These are phyloP conservation scores for Neospermospora avenae DNA, from an alignment of 2,329 filamentous ascomycete species.

Conservation along the genomic window DNA sequence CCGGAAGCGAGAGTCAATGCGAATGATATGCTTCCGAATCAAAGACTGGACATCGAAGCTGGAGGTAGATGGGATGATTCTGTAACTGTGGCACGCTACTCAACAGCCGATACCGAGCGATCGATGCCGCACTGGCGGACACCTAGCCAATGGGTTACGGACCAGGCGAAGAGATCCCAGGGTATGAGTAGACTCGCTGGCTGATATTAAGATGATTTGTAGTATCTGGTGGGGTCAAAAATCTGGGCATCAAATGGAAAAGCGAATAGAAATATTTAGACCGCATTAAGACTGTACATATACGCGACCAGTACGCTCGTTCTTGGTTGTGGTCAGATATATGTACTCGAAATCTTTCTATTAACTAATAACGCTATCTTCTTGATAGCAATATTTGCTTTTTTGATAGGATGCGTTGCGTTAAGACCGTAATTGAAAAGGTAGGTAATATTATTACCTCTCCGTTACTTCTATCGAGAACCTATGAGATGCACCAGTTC, in stretches of 20 bases:
- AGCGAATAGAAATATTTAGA: background rate
- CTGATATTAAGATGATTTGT: background rate
- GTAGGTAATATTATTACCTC: no score
- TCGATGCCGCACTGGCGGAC: constrained; percentile 2
- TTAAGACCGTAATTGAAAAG: no score
- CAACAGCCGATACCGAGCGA: background rate
- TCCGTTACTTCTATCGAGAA: no score
- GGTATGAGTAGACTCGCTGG: background rate
- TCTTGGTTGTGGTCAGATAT: background rate
- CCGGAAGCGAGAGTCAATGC: background rate
- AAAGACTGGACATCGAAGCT: background rate
- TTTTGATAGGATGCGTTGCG: background rate
- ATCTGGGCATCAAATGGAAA: background rate
- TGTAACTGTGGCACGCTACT: background rate
- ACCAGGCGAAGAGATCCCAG: background rate
- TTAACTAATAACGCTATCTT: background rate
- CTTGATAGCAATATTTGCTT: background rate
- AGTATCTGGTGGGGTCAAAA: background rate
- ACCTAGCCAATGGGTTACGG: constrained; percentile 1
- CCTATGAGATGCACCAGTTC: background rate
- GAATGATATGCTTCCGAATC: background rate
- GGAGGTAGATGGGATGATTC: constrained; percentile 3
- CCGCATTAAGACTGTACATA: background rate
- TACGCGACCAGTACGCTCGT: constrained; percentile 2
- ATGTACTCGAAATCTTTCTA: background rate